Evolutionary conservation across 1,284 basidiomycete species (phyloP).

Genomic region (Schizopora paradoxa): DNA sequence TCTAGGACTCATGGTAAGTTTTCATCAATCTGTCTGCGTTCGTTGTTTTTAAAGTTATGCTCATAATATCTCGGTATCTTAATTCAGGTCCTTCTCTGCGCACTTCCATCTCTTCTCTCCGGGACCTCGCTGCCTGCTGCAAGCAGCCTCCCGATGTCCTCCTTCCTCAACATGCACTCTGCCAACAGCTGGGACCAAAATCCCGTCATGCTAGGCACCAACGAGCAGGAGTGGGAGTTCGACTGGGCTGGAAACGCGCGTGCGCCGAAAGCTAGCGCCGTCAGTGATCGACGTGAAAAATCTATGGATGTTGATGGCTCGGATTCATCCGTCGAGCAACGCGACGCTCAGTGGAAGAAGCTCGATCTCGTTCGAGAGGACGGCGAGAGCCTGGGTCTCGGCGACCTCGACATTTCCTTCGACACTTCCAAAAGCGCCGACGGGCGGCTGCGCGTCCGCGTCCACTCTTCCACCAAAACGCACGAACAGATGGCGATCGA

Average conservation of each 20-base stretch:
- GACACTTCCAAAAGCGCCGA: conserved; percentile 56
- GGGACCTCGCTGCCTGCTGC: conserved; percentile 43
- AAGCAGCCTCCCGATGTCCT: conserved; percentile 42
- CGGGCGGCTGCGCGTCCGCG: conserved; percentile 68
- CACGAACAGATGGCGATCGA: background rate
- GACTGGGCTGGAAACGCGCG: conserved; percentile 46
- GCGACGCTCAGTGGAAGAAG: conserved; percentile 29
- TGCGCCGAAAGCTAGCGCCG: conserved; percentile 12
- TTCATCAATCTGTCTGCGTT: conserved; percentile 5
- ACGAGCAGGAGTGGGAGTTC: conserved; percentile 34
- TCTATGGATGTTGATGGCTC: conserved; percentile 45
- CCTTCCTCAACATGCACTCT: conserved; percentile 32
- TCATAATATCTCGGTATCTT: conserved; percentile 18
- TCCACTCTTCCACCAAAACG: conserved; percentile 38
- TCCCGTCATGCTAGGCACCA: conserved; percentile 25
- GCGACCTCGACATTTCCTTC: conserved; percentile 65
- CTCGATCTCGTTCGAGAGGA: conserved; percentile 52
- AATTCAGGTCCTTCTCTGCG: conserved; percentile 60
- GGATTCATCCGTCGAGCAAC: conserved; percentile 21
- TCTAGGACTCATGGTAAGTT: conserved; percentile 64
- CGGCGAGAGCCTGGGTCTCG: conserved; percentile 39
- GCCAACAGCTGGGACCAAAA: conserved; percentile 31
- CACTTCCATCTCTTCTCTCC: conserved; percentile 68
- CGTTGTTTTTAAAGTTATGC: conserved; percentile 15
- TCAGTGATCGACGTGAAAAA: conserved; percentile 28